phyloP scores from a whole-genome alignment of 345 rosid species.

The Tarenaya hassleriana region DNA sequence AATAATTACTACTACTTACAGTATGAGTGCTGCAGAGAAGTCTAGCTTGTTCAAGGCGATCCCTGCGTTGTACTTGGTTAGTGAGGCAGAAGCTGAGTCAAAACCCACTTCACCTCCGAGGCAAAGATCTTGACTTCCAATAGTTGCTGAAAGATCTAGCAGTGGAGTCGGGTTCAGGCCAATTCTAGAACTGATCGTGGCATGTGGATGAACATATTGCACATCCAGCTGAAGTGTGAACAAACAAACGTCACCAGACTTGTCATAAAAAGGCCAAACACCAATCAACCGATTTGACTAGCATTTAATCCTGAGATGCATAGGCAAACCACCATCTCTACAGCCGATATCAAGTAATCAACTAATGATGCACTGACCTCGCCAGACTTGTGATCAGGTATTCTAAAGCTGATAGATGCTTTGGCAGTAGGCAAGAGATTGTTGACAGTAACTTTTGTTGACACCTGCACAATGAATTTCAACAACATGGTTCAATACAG shows the following conservation, averaged over 20 bases:
- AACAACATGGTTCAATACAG: background rate
- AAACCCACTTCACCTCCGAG: slow-evolving; percentile 77
- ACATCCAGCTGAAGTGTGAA: slow-evolving; percentile 55
- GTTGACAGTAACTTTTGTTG: slow-evolving; percentile 58
- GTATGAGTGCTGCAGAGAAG: slow-evolving; percentile 51
- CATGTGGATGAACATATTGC: slow-evolving; percentile 70
- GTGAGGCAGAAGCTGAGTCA: slow-evolving; percentile 62
- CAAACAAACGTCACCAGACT: slow-evolving; percentile 1
- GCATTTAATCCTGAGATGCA: too few species aligned
- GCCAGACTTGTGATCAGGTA: slow-evolving; percentile 91
- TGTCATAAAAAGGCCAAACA: background rate
- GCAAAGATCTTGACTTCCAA: slow-evolving; percentile 53
- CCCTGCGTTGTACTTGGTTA: slow-evolving; percentile 68
- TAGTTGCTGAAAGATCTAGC: slow-evolving; percentile 67
- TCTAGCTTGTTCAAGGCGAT: slow-evolving; percentile 56
- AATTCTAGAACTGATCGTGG: slow-evolving; percentile 59
- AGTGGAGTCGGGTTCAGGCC: slow-evolving; percentile 73
- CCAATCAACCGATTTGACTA: too few species aligned
- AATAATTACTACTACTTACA: too few species aligned
- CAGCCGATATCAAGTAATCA: background rate
- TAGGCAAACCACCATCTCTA: too few species aligned
- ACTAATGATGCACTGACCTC: slow-evolving; percentile 51
- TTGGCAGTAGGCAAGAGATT: slow-evolving; percentile 53
- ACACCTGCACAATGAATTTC: slow-evolving; percentile 38
- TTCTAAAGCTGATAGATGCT: slow-evolving; percentile 54